Evolutionary conservation across 768 basidiomycete species (phyloP), one percentile per base, ranked within the genome.

Genomic region (Agrocybe chaxingu): DNA sequence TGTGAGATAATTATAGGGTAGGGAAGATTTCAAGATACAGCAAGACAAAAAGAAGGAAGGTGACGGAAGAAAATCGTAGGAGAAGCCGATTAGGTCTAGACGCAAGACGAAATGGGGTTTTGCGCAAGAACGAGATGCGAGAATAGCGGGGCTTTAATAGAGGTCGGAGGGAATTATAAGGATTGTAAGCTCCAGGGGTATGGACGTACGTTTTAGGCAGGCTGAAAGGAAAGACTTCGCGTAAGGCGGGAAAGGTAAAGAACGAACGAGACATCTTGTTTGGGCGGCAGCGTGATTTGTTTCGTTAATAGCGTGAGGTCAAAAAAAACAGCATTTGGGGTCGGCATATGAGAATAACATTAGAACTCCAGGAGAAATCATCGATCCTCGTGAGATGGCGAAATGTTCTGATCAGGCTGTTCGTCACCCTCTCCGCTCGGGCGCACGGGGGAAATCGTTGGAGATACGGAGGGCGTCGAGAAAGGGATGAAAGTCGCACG

Each of bases 401-500:
- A 55, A 49, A 43, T 42, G 40, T 58, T 52, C 43, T 60, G 56
- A 52, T 56, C 57, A 47, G 38, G 51, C 44, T 52, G 53, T 55
- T 62, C 56, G 36, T 60, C 57, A 30, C 38, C 52, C 32, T 56
- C 58, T 29, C 58, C 54, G 41, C 49, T 55, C 18, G 45, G 41
- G 19, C 52, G 57, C 38, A 54, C 50, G 34, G 57, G 62, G 37
- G 58, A 57, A 29, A 48, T 31, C 8, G 44, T 45, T 33, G 59
- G 62, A 19, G 61, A 57, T 45, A 47, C 51, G 38, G 54, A 57
- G 36, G 62, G 57, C 9, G 62, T 59, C 34, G 69, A 57, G 54
- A 61, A 68, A 7, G 72, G 68, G n/a, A 75, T 57, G 50, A 73
- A 72, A 7, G 66, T 70, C 48, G 73, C 71, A 55, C 79, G 78